Percentiles rank a stretch among this genome's conserved stretches.
Conservation (phyloP, 2,329 filamentous ascomycete genomes). For the Venturia oleaginea region DNA sequence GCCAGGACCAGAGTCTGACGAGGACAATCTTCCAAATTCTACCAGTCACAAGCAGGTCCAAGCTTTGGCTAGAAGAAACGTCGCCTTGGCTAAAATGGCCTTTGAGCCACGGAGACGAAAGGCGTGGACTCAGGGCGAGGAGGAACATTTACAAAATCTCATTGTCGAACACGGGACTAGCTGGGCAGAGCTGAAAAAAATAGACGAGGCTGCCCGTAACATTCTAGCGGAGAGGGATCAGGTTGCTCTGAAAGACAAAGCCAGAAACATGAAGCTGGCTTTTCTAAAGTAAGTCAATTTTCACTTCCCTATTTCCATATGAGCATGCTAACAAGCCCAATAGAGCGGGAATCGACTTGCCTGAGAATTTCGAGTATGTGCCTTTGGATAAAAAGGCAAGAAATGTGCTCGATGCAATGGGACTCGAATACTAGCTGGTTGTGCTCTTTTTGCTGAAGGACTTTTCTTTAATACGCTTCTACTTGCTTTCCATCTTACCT, state of each 20-base stretch:
- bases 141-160: slow-evolving; percentile 19
- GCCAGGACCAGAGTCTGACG: neutral
- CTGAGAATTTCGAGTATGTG: slow-evolving; percentile 9
- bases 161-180: slow-evolving; percentile 37
- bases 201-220: slow-evolving; percentile 20
- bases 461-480: neutral
- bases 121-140: slow-evolving; percentile 18
- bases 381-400: slow-evolving; percentile 3
- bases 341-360: neutral
- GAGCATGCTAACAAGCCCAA: neutral
- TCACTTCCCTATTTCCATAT: no score
- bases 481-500: neutral
- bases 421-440: neutral
- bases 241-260: slow-evolving; percentile 43
- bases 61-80: neutral
- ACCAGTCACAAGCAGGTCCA: neutral
- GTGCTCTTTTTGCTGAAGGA: neutral
- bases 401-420: neutral
- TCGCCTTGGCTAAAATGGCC: neutral
- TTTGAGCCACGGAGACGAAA: slow-evolving; percentile 15
- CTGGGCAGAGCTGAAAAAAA: slow-evolving; percentile 39
- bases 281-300: slow-evolving; percentile 29
- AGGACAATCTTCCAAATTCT: neutral
- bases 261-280: slow-evolving; percentile 30
- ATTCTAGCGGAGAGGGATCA: slow-evolving; percentile 35